phyloP scores from a whole-genome alignment of 306 rosid species.

The Citrullus amarus region DNA sequence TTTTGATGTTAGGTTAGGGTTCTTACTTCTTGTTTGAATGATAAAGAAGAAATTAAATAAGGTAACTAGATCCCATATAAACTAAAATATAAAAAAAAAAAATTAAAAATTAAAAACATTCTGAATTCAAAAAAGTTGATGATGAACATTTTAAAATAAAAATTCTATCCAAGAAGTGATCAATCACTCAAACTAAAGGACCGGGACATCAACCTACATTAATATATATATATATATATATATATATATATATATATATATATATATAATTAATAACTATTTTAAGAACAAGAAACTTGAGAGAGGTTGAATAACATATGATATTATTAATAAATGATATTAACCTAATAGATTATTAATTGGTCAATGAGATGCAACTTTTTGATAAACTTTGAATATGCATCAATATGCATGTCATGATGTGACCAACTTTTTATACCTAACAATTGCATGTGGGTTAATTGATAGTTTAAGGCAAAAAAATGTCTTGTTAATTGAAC shows the following conservation, averaged over 20 bases:
- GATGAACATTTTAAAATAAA: too few relatives aligned
- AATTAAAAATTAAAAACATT: too few relatives aligned
- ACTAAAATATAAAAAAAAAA: too few relatives aligned
- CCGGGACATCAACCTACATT: too few relatives aligned
- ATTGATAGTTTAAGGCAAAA: neutral
- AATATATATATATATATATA: too few relatives aligned
- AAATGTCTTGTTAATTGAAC: neutral
- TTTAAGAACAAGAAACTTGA: neutral
- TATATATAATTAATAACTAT: neutral
- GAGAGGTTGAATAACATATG: neutral
- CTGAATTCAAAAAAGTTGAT: neutral
- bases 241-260: too few relatives aligned
- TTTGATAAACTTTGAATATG: neutral
- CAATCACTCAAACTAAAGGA: too few relatives aligned
- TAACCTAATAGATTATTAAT: neutral
- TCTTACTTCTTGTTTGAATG: too few relatives aligned
- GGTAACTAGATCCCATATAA: too few relatives aligned
- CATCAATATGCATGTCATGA: neutral
- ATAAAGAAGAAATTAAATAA: too few relatives aligned
- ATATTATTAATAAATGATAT: neutral
- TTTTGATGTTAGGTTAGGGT: too few relatives aligned
- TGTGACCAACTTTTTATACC: neutral
- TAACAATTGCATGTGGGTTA: neutral
- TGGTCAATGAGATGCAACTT: neutral
- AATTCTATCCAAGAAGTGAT: too few relatives aligned